A percentile compares a stretch with the other conserved stretches of the same genome.
Conservation (phyloP, 139 green algal genomes). For the Pseudopediastrum boryanum region DNA sequence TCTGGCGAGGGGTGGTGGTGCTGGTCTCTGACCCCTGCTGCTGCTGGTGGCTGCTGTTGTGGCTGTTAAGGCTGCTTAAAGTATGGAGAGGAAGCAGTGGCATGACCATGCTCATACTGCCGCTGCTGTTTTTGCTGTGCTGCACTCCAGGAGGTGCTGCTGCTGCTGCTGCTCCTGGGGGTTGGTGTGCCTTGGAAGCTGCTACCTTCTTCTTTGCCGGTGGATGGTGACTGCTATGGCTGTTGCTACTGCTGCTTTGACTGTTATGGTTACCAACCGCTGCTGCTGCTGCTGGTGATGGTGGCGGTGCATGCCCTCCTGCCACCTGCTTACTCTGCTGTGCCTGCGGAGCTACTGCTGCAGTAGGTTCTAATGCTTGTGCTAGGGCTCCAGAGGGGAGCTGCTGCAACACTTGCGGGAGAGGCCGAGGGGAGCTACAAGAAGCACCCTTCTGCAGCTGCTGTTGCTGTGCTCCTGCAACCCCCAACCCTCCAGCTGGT, state of each 20-base stretch:
- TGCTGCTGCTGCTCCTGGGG: slow-evolving; percentile 40
- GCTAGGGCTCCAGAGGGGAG: neutral
- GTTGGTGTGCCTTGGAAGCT: neutral
- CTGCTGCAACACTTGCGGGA: neutral
- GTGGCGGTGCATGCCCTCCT: neutral
- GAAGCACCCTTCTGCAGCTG: neutral
- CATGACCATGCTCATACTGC: neutral
- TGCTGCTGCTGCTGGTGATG: slow-evolving; percentile 3
- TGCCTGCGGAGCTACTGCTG: neutral
- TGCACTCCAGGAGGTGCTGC: neutral
- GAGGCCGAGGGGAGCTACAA: neutral
- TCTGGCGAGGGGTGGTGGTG: neutral
- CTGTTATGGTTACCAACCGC: no score
- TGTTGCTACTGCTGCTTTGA: no score
- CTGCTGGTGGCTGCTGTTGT: neutral
- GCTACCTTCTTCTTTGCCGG: neutral
- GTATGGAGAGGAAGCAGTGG: no score
- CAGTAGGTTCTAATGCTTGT: neutral
- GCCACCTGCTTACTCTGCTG: neutral
- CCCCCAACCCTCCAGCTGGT: neutral
- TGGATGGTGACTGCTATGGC: neutral
- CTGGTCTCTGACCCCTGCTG: neutral
- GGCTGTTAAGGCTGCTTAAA: neutral
- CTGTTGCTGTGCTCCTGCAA: neutral
- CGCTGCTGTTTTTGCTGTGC: slow-evolving; percentile 1